Evolutionary conservation across 306 rosid species (phyloP).

Genomic region (Prunus mira): DNA sequence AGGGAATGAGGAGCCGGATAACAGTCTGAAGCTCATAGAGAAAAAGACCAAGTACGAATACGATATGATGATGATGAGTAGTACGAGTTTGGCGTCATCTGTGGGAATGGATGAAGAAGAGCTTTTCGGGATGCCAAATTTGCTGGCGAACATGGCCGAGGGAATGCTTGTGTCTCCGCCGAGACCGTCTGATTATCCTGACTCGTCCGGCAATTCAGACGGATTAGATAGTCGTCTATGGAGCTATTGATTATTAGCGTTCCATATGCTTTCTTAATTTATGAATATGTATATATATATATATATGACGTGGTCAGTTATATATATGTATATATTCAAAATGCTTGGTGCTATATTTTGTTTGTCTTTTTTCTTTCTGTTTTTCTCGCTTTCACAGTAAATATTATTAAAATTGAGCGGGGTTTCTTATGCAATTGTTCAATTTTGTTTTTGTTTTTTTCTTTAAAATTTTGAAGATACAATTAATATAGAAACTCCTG

Average conservation of each 20-base stretch:
- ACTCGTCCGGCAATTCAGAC: constrained; percentile 33
- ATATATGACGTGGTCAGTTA: too few relatives aligned
- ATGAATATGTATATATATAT: too few relatives aligned
- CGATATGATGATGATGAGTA: background rate
- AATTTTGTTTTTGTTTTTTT: too few relatives aligned
- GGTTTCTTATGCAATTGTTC: too few relatives aligned
- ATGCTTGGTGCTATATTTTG: too few relatives aligned
- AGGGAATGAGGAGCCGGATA: background rate
- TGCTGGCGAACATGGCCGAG: constrained; percentile 77
- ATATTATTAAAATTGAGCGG: too few relatives aligned
- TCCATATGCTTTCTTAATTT: too few relatives aligned
- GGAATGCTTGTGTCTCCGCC: constrained; percentile 93
- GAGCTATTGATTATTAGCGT: constrained; percentile 29
- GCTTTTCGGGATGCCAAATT: constrained; percentile 70
- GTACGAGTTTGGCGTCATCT: background rate
- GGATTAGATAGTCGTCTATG: constrained; percentile 50
- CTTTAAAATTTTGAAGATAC: too few relatives aligned
- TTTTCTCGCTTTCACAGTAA: too few relatives aligned
- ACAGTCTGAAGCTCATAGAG: background rate
- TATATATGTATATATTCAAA: too few relatives aligned
- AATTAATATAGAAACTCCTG: too few relatives aligned
- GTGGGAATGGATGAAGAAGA: constrained; percentile 68
- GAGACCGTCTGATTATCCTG: constrained; percentile 32
- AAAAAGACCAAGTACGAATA: background rate
- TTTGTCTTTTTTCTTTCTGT: too few relatives aligned